phyloP scores from a whole-genome alignment of 2,329 filamentous ascomycete genomes.

The Tolypocladium paradoxum region DNA sequence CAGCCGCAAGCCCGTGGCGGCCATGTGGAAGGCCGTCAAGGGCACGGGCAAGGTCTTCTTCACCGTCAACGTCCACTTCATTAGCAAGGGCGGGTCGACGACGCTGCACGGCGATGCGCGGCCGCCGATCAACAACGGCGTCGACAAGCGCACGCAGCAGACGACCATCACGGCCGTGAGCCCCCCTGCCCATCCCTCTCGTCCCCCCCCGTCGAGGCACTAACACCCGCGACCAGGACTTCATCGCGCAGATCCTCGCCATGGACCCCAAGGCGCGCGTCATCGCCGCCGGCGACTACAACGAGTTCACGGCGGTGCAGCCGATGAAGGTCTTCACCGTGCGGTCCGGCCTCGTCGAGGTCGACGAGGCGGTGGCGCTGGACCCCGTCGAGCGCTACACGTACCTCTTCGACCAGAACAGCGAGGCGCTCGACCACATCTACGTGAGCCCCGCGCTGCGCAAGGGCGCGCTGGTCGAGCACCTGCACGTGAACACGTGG shows the following conservation, averaged over 20 bases:
- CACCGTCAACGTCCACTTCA: conserved; percentile 61
- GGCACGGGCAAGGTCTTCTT: conserved; percentile 46
- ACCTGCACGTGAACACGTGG: conserved; percentile 65
- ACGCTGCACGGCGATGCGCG: conserved; percentile 54
- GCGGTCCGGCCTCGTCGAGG: conserved; percentile 45
- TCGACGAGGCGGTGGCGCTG: conserved; percentile 48
- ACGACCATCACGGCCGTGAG: conserved; percentile 46
- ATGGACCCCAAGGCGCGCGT: conserved; percentile 45
- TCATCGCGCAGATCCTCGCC: conserved; percentile 46
- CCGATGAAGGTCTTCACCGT: conserved; percentile 44
- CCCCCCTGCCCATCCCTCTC: conserved; percentile 5
- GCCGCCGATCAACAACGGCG: conserved; percentile 54
- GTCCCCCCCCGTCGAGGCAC: neutral
- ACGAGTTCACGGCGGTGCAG: conserved; percentile 56
- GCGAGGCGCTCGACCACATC: conserved; percentile 61
- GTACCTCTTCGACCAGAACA: conserved; percentile 60
- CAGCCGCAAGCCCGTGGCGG: conserved; percentile 57
- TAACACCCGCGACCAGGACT: conserved; percentile 24
- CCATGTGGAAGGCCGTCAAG: conserved; percentile 50
- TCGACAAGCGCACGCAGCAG: conserved; percentile 46
- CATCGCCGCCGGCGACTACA: conserved; percentile 58
- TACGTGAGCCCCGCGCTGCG: conserved; percentile 47
- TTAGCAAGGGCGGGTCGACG: conserved; percentile 54
- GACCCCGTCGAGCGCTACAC: conserved; percentile 53
- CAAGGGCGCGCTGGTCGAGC: conserved; percentile 41